phyloP scores from a whole-genome alignment of 116 monocot species.

The Trichopus zeylanicus region DNA sequence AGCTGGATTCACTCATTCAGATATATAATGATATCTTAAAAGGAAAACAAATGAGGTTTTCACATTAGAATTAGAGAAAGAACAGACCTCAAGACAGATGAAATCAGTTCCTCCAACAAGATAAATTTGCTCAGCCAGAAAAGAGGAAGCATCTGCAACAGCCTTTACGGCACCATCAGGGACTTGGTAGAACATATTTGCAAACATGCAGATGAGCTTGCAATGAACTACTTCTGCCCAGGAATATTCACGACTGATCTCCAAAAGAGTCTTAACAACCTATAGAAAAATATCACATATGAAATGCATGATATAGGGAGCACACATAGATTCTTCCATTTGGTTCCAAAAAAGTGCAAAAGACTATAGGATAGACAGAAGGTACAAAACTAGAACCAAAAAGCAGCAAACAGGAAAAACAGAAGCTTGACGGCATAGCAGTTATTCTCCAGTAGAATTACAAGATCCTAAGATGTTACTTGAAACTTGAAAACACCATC shows the following conservation, averaged over 20 bases:
- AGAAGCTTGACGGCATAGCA: too few species aligned
- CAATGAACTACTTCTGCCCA: slow-evolving; percentile 87
- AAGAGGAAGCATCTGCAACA: slow-evolving; percentile 22
- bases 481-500: too few species aligned
- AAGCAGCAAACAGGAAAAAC: too few species aligned
- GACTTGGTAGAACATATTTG: slow-evolving; percentile 75
- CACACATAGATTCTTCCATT: too few species aligned
- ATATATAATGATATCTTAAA: background rate
- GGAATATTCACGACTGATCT: slow-evolving; percentile 70
- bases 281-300: slow-evolving; percentile 11
- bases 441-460: too few species aligned
- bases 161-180: slow-evolving; percentile 19
- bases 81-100: slow-evolving; percentile 78
- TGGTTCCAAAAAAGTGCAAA: too few species aligned
- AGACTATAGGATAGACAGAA: too few species aligned
- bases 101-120: slow-evolving; percentile 90
- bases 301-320: background rate
- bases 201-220: slow-evolving; percentile 84
- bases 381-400: too few species aligned
- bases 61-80: background rate
- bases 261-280: slow-evolving; percentile 81
- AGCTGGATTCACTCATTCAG: too few species aligned
- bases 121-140: slow-evolving; percentile 65
- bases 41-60: background rate
- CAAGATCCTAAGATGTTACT: too few species aligned